These are phyloP conservation scores for Apostasia shenzhenica DNA, from an alignment of 106 monocot species.

Conservation along the genomic window DNA sequence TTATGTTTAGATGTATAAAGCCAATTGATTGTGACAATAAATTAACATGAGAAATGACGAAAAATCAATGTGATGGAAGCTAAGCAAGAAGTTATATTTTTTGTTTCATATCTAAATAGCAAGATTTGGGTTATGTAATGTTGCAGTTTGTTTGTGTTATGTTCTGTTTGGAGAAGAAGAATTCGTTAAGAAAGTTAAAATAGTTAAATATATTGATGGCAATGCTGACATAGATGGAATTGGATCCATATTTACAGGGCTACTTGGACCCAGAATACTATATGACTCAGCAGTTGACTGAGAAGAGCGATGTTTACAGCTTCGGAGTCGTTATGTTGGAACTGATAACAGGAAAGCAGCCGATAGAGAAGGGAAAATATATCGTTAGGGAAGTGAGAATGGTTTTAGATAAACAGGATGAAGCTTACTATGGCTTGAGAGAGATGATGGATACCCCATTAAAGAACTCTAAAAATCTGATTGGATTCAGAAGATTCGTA, in stretches of 20 bases:
- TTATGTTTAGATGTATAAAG: no score
- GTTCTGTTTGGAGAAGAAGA: no score
- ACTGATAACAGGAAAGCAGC: constrained; percentile 40
- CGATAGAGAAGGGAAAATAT: constrained; percentile 36
- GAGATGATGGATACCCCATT: constrained; percentile 47
- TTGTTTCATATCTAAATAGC: no score
- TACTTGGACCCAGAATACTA: constrained; percentile 78
- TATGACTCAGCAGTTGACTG: constrained; percentile 61
- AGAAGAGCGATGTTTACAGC: constrained; percentile 69
- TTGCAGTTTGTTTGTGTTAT: no score
- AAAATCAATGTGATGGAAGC: no score
- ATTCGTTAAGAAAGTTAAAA: no score
- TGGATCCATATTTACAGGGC: constrained; percentile 23
- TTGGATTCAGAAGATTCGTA: constrained; percentile 35
- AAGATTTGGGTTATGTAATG: no score
- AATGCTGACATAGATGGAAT: no score
- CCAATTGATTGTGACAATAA: no score
- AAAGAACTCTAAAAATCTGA: constrained; percentile 11
- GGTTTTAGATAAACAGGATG: constrained; percentile 27
- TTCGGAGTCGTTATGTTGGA: constrained; percentile 67
- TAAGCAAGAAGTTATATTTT: no score
- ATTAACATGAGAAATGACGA: no score
- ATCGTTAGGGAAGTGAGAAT: constrained; percentile 48
- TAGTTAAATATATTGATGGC: no score
- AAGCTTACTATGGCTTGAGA: constrained; percentile 32